These are phyloP conservation scores for Ceratobasidium sp. DNA, from an alignment of 1,284 basidiomycete genomes.

Conservation along the genomic window DNA sequence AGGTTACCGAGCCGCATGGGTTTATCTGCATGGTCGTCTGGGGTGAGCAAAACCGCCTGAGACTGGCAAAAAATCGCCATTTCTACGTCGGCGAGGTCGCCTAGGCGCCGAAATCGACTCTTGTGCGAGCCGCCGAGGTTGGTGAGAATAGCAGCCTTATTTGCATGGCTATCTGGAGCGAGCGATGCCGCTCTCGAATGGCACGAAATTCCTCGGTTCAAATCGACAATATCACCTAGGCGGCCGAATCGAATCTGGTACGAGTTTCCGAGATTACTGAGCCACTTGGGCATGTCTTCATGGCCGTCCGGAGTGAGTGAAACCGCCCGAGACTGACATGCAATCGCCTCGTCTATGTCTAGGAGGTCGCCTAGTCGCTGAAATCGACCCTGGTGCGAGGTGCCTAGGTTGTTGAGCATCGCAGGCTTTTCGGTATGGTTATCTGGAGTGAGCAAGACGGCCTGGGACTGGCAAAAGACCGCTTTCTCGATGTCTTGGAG, in stretches of 20 bases:
- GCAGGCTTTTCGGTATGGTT: background rate
- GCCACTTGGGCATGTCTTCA: background rate
- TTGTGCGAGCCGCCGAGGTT: slow-evolving; percentile 2
- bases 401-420: background rate
- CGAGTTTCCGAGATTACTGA: background rate
- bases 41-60: background rate
- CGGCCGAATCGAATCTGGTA: background rate
- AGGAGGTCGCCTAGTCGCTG: background rate
- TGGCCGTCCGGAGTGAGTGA: background rate
- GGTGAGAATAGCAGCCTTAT: background rate
- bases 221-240: background rate
- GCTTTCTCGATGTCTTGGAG: background rate
- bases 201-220: background rate
- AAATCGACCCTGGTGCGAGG: background rate
- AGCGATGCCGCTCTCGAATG: background rate
- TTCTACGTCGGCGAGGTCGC: background rate
- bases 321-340: background rate
- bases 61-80: background rate
- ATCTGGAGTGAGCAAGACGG: background rate
- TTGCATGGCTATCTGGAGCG: background rate
- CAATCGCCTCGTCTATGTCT: background rate
- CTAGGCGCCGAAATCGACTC: background rate
- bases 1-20: too few relatives aligned
- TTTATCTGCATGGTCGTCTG: background rate
- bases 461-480: background rate